Evolutionary conservation across 768 basidiomycete genomes (phyloP).

Genomic region (Boletus insuetus): DNA sequence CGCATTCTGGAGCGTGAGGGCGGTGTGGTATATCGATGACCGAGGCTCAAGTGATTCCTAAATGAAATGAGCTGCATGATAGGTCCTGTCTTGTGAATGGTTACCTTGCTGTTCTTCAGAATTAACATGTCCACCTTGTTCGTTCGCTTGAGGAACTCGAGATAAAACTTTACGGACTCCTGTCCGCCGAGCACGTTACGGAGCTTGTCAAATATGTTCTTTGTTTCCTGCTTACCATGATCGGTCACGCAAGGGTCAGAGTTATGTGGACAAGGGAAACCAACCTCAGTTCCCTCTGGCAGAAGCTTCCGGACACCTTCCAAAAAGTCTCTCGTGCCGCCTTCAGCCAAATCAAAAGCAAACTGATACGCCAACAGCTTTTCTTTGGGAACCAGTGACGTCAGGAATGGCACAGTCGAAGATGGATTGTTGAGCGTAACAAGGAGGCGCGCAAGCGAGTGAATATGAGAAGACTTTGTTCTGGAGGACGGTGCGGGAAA

Average conservation of each 20-base stretch:
- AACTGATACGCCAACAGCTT: constrained; percentile 88
- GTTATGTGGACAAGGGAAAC: constrained; percentile 14
- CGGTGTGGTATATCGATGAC: constrained; percentile 96
- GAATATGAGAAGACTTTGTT: constrained; percentile 71
- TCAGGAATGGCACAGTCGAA: constrained; percentile 71
- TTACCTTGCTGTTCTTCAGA: constrained; percentile 88
- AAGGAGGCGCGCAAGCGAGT: constrained; percentile 82
- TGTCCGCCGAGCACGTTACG: constrained; percentile 85
- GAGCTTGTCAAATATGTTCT: constrained; percentile 68
- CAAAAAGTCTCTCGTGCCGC: constrained; percentile 90
- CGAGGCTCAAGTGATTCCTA: constrained; percentile 90
- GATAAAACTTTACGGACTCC: constrained; percentile 88
- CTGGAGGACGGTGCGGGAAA: constrained; percentile 76
- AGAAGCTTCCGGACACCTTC: constrained; percentile 68
- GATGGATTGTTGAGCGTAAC: constrained; percentile 84
- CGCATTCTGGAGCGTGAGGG: constrained; percentile 93
- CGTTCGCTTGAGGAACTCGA: constrained; percentile 93
- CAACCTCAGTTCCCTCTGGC: constrained; percentile 65
- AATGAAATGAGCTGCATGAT: constrained; percentile 3
- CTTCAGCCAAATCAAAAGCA: constrained; percentile 93
- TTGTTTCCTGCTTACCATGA: constrained; percentile 45
- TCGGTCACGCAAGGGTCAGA: constrained; percentile 6
- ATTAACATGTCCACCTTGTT: constrained; percentile 91
- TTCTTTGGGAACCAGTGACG: constrained; percentile 66
- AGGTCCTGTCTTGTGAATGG: neutral